Percentiles rank a stretch among this genome's conserved stretches.
These are phyloP conservation scores for peach (Prunus persica) DNA, from an alignment of 306 rosid species.

Conservation along the genomic window Prunus_persica_NCBIv2 NC_034013.1:15708501-15709000, in stretches of 20 bases:
- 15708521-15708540: constrained; percentile 23
- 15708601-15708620: constrained; percentile 21
- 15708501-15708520: constrained; percentile 20
- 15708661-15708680: constrained; percentile 18
- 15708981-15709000: too few species aligned
- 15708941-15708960: neutral
- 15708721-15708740: neutral
- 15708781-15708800: too few species aligned
- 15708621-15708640: constrained; percentile 27
- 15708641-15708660: constrained; percentile 18
- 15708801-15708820: too few species aligned
- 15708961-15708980: too few species aligned
- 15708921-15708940: neutral
- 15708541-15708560: constrained; percentile 11
- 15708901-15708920: neutral
- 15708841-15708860: neutral
- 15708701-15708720: neutral
- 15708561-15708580: constrained; percentile 22
- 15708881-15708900: neutral
- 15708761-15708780: neutral
- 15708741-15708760: neutral
- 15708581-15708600: constrained; percentile 17
- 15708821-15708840: too few species aligned
- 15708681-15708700: constrained; percentile 26
- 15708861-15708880: neutral